Base-by-base conservation (phyloP, 176 grass and related monocot species). In the Alopecurus myosuroides region DNA sequence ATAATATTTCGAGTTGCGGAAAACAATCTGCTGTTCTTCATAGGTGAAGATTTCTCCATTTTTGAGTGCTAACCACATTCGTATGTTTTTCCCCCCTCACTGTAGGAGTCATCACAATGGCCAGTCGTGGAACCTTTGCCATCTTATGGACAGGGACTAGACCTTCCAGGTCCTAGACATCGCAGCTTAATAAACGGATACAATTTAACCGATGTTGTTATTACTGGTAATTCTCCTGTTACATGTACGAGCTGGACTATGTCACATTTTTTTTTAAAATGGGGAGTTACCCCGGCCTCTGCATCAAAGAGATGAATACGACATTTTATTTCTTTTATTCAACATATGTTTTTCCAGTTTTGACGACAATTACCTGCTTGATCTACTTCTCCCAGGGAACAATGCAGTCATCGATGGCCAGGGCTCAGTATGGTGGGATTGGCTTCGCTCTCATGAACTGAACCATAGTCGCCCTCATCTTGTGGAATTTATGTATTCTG, bases 401-500 rank as follows among this genome's bases (percentile, higher is more conserved):
- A 84, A 92, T 39, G 96, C 93, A 82, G 69, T 91, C 58, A 85
- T 98, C 7, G 89, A 98, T 83, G 96, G 96, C 10, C 96, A 98
- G 77, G 96, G 96, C 39, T 91, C 57, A 6, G 60, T 95, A 61
- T 98, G 96, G 96, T 98, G 95, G 95, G 80, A 92, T 5, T 98
- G 91, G 93, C 64, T 95, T 79, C 66, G 13, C 53, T 90, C 85
- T 14, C 81, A 82, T 41, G 81, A 88, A 25, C 77, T 95, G 73
- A 95, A 98, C 77, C 81, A 95, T 87, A 95, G 93, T 73, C 91
- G 95, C 6, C 95, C 95, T 30, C 91, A 98, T 88, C 83, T 95
- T 51, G 85, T 95, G 50, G 96, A 98, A 77, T 93, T 98, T 76
- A 25, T 92, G 41, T 34, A 82, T 89, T 98, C 91, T 0, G 30